A percentile compares a stretch with the other conserved stretches of the same genome.
Evolutionary conservation across 2,329 filamentous ascomycete genomes (phyloP).

Genomic region (Aspergillus sp.): DNA sequence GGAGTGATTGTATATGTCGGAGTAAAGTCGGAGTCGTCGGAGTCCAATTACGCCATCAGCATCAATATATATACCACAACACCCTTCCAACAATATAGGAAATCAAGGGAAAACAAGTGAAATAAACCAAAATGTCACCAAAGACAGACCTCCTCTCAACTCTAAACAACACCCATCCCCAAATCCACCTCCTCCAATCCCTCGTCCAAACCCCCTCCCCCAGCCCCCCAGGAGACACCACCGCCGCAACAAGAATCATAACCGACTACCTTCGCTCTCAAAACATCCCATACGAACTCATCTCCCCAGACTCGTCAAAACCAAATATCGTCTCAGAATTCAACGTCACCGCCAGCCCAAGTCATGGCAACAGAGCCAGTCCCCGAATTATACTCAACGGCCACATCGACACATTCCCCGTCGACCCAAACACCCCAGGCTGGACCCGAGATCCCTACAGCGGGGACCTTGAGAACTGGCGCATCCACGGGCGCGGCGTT

Average conservation of each 20-base stretch:
- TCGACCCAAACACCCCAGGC: slow-evolving; percentile 27
- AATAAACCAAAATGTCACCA: background rate
- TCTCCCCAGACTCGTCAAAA: background rate
- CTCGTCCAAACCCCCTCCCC: background rate
- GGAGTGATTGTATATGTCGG: no score
- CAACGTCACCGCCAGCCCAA: slow-evolving; percentile 12
- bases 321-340: background rate
- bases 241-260: background rate
- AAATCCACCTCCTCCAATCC: background rate
- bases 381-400: slow-evolving; percentile 43
- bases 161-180: background rate
- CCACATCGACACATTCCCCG: slow-evolving; percentile 46
- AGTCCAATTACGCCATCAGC: background rate
- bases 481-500: slow-evolving; percentile 39
- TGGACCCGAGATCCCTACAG: slow-evolving; percentile 31
- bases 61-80: background rate
- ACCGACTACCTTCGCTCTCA: background rate
- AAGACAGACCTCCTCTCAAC: background rate
- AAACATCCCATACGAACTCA: background rate
- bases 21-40: background rate
- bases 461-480: slow-evolving; percentile 30
- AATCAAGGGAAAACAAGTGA: background rate
- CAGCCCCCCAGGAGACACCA: background rate
- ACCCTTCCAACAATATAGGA: background rate
- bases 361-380: background rate